Base-by-base conservation (phyloP, 2,329 filamentous ascomycete species). In the Aspergillus novoparasiticus region DNA sequence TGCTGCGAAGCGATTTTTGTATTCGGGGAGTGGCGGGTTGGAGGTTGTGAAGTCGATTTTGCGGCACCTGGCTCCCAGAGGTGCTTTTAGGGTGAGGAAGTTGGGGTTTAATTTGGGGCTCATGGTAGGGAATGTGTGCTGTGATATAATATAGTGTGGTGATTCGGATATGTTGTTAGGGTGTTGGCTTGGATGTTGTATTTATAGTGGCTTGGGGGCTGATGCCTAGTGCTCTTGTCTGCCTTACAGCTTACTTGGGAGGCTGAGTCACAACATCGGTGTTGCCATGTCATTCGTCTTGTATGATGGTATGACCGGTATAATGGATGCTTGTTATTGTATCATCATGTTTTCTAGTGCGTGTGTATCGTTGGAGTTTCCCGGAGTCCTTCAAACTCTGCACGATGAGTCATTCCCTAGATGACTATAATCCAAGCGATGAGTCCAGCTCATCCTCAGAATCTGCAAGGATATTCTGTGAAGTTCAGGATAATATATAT, bases 1-100 rank as follows among this genome's bases (percentile, higher is more conserved):
- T 9, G 85, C 83, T 6, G 89, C 89, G 73, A 87, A 89, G 19
- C 76, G 69, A 36, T 79, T 78, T 28, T 80, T 75, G 76, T 87
- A 88, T 66, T 86, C 80, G 1, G 83, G 83, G 3, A 91, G 65
- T 1, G 73, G 63, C 2, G 74, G 72, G 0, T 70, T 66, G 21
- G 81, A 83, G 53, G 78, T 70, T 10, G 73, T 67, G 71, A 89
- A 90, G 74, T 90, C 79, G 69, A 91, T 83, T 19, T 75, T 75
- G 3, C 74, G 73, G 48, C 82, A 78, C 12, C 71, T 82, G 45
- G 87, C 80, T 32, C 82, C 80, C 30, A 73, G 59, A 5, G 81
- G 76, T 59, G 82, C 76, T 23, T 70, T 62, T 23, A 73, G 62
- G 9, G 26, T 79, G 66, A 62, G 85, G 74, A 56, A 75, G 14